Evolutionary conservation across 2,329 filamentous ascomycete species (phyloP), one percentile per base, ranked within the genome.

Genomic region (Ophiostoma perfectum): DNA sequence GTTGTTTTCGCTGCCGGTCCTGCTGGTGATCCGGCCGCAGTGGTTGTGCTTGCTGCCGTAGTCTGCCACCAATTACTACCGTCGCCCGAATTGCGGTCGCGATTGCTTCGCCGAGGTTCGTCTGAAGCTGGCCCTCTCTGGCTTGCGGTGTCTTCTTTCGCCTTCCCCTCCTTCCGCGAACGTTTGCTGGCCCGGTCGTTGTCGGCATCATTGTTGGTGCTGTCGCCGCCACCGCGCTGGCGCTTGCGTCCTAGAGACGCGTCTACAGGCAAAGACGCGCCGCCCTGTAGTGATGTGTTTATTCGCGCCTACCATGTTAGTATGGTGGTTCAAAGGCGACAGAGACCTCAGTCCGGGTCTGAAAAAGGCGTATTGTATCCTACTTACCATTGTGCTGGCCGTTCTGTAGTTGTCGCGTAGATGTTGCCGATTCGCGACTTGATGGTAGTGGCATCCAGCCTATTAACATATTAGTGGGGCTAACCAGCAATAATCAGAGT

Each of bases 21-120:
- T 16, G 44, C 65, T 1, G 65, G 52, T 14, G 39, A 49, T n/a
- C 12, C 63, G 18, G 41, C 9, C 38, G 12, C 42, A 6, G 18
- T n/a, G 63, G 16, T 41, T 36, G 42, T 18, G 36, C 39, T 63
- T 16, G 47, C 5, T 63, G 14, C 67, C 1, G 36, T 27, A 0
- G 44, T 16, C 64, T 69, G 66, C 68, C 66, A 55, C 49, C 49
- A 55, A 18, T 55, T 47, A 47, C 18, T 66, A 27, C 67, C 69
- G 42, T 71, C 70, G 36, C 70, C 70, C 8, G 71, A 70, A 16
- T 66, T 70, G 16, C 71, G 71, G 36, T 70, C 71, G 42, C 73
- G 69, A 11, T 47, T 64, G 62, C 72, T 73, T n/a, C 71, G 69
- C 3, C 72, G 68, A 39, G 65, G 27, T 18, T 41, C 60, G 11